Conservation (phyloP, 768 basidiomycete genomes). For the Crassisporium funariophilum region DNA sequence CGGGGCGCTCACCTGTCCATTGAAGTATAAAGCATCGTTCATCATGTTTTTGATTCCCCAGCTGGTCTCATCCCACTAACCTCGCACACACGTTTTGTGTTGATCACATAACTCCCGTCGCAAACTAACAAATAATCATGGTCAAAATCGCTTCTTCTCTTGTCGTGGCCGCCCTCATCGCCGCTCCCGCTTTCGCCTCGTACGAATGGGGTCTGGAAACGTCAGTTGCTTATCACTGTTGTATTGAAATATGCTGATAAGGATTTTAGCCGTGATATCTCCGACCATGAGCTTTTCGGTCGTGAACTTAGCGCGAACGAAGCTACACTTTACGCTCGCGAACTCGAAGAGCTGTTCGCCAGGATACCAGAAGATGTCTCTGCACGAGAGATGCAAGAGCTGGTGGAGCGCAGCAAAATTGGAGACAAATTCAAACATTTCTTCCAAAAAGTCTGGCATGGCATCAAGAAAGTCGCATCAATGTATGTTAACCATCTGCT, state of each 20-base stretch:
- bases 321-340: neutral
- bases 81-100: slow-evolving; percentile 9
- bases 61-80: slow-evolving; percentile 22
- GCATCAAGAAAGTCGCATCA: slow-evolving; percentile 8
- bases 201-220: slow-evolving; percentile 8
- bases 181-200: slow-evolving; percentile 17
- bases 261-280: slow-evolving; percentile 1
- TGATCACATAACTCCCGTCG: slow-evolving; percentile 13
- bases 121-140: slow-evolving; percentile 10
- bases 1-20: no score
- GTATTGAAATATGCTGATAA: neutral
- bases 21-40: no score
- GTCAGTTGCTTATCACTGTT: neutral
- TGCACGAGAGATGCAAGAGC: no score
- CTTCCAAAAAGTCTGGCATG: no score
- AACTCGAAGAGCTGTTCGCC: neutral
- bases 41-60: slow-evolving; percentile 16
- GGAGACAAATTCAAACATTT: slow-evolving; percentile 7
- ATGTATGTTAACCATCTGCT: slow-evolving; percentile 2
- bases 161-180: slow-evolving; percentile 13
- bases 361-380: no score
- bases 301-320: slow-evolving; percentile 1
- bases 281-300: neutral
- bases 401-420: slow-evolving; percentile 3
- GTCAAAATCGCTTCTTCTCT: slow-evolving; percentile 17